Conservation (phyloP, 192 early-diverging fungal genomes). For the Allomyces macrogynus region DNA sequence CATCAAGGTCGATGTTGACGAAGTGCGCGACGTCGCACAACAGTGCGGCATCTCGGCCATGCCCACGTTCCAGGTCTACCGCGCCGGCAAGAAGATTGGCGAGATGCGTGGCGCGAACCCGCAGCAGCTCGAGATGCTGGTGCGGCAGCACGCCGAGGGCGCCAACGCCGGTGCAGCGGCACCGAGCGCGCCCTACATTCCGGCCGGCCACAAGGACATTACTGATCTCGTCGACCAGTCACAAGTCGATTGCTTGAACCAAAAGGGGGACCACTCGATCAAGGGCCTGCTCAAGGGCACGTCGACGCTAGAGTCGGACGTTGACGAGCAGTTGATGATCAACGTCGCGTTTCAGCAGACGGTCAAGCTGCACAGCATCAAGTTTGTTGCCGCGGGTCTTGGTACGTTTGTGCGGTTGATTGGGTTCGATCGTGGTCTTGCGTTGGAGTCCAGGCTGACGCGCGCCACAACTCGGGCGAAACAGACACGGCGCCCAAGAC, state of each 20-base stretch:
- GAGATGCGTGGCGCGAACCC: constrained; percentile 68
- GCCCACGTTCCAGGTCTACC: constrained; percentile 75
- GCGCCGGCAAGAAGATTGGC: constrained; percentile 45
- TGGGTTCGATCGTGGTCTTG: neutral
- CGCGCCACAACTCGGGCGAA: neutral
- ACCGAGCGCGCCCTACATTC: constrained; percentile 5
- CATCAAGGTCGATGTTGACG: constrained; percentile 30
- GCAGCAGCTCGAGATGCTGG: constrained; percentile 36
- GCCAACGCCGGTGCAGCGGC: constrained; percentile 8
- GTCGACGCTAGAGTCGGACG: constrained; percentile 67
- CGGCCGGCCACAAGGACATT: constrained; percentile 29
- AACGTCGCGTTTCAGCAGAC: constrained; percentile 70
- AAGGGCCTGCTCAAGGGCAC: constrained; percentile 54
- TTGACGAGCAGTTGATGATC: constrained; percentile 86
- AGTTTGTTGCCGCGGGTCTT: constrained; percentile 23
- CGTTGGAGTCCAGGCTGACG: neutral
- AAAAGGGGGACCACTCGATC: constrained; percentile 51
- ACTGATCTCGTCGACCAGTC: constrained; percentile 40
- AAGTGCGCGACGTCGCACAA: constrained; percentile 25
- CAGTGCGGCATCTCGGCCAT: constrained; percentile 29
- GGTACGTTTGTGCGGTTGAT: constrained; percentile 4
- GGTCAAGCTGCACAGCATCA: constrained; percentile 35
- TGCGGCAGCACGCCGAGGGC: constrained; percentile 41
- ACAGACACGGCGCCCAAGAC: constrained; percentile 63
- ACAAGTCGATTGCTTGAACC: constrained; percentile 71